phyloP scores from a whole-genome alignment of 179 eudicot genomes.

The Pouteria campechiana region DNA sequence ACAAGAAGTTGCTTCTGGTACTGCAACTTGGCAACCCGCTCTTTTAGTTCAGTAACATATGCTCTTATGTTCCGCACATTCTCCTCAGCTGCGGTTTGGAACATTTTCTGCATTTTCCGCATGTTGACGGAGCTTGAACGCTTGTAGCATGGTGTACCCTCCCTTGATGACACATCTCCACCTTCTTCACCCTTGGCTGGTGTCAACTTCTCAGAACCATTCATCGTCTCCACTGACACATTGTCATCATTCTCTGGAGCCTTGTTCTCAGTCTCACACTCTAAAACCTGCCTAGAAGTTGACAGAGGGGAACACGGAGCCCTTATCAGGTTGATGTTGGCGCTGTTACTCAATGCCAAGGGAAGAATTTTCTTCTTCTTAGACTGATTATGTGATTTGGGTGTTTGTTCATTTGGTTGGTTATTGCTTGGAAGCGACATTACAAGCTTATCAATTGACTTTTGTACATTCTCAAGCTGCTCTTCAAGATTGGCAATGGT shows the following conservation, averaged over 20 bases:
- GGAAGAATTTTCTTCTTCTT: constrained; percentile 78
- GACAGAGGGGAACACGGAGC: constrained; percentile 86
- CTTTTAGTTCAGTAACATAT: constrained; percentile 90
- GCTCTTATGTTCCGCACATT: constrained; percentile 83
- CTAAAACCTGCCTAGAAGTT: constrained; percentile 53
- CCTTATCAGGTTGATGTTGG: constrained; percentile 39
- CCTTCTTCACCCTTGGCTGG: constrained; percentile 56
- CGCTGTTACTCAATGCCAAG: constrained; percentile 50
- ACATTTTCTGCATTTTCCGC: constrained; percentile 98
- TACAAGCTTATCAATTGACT: constrained; percentile 73
- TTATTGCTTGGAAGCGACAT: constrained; percentile 66
- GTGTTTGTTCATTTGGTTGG: constrained; percentile 13
- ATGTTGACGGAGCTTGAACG: constrained; percentile 95
- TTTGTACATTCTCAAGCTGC: constrained; percentile 93
- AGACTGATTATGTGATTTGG: constrained; percentile 37
- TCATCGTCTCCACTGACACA: constrained; percentile 22
- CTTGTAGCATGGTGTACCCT: constrained; percentile 75
- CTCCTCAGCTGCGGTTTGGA: constrained; percentile 95
- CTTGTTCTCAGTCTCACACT: constrained; percentile 60
- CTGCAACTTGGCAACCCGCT: constrained; percentile 92
- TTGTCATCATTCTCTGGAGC: constrained; percentile 38
- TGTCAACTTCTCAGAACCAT: constrained; percentile 44
- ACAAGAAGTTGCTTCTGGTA: constrained; percentile 95
- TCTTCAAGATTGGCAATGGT: constrained; percentile 84
- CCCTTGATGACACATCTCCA: constrained; percentile 71